Conservation (phyloP, 352 stramenopile species). For the Elongisporangium anandrum region DNA sequence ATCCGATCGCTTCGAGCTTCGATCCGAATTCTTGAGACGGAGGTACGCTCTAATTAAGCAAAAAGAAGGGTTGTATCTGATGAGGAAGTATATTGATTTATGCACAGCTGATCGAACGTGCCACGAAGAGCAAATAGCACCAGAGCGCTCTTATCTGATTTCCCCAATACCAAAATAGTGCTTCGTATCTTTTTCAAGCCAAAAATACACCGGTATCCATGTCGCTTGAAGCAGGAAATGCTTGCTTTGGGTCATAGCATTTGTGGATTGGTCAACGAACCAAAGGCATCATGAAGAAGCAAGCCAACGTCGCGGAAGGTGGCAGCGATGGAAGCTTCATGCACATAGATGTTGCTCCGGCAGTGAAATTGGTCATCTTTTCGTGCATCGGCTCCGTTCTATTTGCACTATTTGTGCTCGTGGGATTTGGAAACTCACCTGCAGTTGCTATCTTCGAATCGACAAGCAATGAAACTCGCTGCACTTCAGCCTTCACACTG, state of each 20-base stretch:
- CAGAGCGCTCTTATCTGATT: neutral
- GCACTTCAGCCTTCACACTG: slow-evolving; percentile 47
- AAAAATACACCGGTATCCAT: neutral
- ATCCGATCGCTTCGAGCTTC: slow-evolving; percentile 22
- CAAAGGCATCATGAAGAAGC: slow-evolving; percentile 20
- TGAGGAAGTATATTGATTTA: neutral
- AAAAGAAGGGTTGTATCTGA: neutral
- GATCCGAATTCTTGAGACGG: slow-evolving; percentile 18
- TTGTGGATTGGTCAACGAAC: neutral
- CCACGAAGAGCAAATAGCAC: neutral
- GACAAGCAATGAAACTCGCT: slow-evolving; percentile 43
- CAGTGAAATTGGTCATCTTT: slow-evolving; percentile 42
- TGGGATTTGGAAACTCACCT: slow-evolving; percentile 36
- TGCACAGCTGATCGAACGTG: slow-evolving; percentile 2
- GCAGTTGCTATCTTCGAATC: slow-evolving; percentile 39
- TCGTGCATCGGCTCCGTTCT: slow-evolving; percentile 21
- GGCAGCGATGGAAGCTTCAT: slow-evolving; percentile 48
- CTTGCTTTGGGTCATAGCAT: neutral
- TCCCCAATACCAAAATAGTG: neutral
- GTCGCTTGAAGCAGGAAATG: neutral
- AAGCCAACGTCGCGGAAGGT: slow-evolving; percentile 4
- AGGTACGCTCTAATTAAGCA: slow-evolving; percentile 7
- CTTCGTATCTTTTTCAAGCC: neutral
- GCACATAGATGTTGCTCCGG: slow-evolving; percentile 55
- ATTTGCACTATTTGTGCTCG: slow-evolving; percentile 36